Conservation (phyloP, 169 alveolate genomes). For the Toxoplasma gondii region DNA sequence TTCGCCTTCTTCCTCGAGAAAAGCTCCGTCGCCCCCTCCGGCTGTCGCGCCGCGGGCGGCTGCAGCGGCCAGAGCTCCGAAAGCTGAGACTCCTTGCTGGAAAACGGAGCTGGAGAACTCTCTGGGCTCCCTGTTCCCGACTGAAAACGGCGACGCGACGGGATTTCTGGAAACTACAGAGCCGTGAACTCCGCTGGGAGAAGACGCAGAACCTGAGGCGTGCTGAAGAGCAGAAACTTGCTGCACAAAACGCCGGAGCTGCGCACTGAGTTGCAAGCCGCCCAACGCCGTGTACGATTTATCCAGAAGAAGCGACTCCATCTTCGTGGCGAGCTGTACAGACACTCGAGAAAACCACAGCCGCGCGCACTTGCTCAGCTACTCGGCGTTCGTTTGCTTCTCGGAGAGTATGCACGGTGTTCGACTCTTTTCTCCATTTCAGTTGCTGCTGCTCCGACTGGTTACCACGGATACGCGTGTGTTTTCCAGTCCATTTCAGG, state of each 20-base stretch:
- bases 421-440: no score
- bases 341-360: neutral
- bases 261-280: slow-evolving; percentile 31
- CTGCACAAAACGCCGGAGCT: slow-evolving; percentile 32
- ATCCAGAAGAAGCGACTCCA: slow-evolving; percentile 33
- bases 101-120: neutral
- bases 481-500: no score
- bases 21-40: neutral
- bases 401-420: no score
- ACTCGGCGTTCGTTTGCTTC: no score
- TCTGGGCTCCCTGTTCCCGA: neutral
- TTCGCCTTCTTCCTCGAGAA: neutral
- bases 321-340: slow-evolving; percentile 25
- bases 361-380: neutral
- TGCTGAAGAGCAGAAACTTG: slow-evolving; percentile 21
- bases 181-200: neutral
- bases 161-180: neutral
- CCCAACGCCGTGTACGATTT: slow-evolving; percentile 32
- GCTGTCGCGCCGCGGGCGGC: neutral
- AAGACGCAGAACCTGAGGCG: neutral
- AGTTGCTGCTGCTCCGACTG: no score
- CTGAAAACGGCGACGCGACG: neutral
- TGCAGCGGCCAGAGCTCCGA: slow-evolving; percentile 29
- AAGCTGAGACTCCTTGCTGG: neutral
- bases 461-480: no score